These are phyloP conservation scores for Cryphonectria naterciae DNA, from an alignment of 2,329 filamentous ascomycete genomes.

Conservation along the genomic window DNA sequence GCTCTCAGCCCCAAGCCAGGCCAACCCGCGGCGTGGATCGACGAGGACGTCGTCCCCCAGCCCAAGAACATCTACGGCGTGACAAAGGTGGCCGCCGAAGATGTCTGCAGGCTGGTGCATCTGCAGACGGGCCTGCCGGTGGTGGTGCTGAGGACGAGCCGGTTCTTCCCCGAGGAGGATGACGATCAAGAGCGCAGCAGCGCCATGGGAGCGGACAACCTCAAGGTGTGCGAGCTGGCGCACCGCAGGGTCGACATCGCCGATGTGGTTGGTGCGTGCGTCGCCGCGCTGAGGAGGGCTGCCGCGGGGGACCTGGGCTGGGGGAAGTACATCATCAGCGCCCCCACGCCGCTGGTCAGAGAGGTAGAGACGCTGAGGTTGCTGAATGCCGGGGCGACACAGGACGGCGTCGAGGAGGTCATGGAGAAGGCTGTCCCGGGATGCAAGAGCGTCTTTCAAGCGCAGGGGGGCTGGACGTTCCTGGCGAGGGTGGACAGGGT, in stretches of 20 bases:
- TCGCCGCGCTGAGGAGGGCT: conserved; percentile 44
- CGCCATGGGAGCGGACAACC: conserved; percentile 45
- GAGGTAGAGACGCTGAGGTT: conserved; percentile 38
- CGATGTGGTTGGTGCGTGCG: conserved; percentile 48
- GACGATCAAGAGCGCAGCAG: conserved; percentile 45
- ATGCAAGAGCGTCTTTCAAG: conserved; percentile 38
- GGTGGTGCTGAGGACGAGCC: conserved; percentile 49
- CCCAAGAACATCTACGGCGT: conserved; percentile 55
- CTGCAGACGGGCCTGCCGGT: conserved; percentile 44
- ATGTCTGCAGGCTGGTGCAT: conserved; percentile 49
- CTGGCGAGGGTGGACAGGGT: conserved; percentile 47
- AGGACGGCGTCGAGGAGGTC: conserved; percentile 35
- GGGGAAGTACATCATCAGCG: conserved; percentile 49
- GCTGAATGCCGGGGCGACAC: conserved; percentile 40
- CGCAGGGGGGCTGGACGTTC: conserved; percentile 43
- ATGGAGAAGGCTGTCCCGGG: conserved; percentile 33
- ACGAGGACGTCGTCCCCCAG: conserved; percentile 44
- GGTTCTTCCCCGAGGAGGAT: conserved; percentile 54
- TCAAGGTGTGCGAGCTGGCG: conserved; percentile 53
- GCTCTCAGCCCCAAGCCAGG: conserved; percentile 41
- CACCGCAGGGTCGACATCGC: conserved; percentile 50
- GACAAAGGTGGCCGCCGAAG: conserved; percentile 54
- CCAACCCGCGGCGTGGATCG: conserved; percentile 48
- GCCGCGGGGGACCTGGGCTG: conserved; percentile 37
- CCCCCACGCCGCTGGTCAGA: conserved; percentile 45